Conservation (phyloP, 140 eudicot species). For the Stevia rebaudiana region DNA sequence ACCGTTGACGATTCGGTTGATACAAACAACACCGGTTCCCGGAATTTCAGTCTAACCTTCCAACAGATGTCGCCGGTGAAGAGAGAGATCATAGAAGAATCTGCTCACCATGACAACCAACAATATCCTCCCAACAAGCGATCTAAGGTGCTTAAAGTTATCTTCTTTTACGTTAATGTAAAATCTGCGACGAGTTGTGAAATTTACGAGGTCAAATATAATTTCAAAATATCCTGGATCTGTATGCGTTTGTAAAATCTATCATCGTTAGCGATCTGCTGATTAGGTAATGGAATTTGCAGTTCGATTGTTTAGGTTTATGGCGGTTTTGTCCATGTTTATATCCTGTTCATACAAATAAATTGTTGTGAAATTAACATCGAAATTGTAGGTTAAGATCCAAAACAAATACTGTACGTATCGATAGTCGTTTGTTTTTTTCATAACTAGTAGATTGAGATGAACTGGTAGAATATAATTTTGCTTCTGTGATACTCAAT, state of each 20-base stretch:
- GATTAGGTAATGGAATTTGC: not conserved
- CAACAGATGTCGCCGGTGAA: constrained; percentile 44
- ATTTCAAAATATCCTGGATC: constrained; percentile 7
- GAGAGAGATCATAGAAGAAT: constrained; percentile 43
- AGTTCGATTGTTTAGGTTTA: too few relatives aligned
- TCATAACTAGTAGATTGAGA: too few relatives aligned
- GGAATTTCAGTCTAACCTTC: constrained; percentile 24
- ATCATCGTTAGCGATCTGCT: constrained; percentile 1
- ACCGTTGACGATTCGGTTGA: too few relatives aligned
- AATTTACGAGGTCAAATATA: constrained; percentile 1
- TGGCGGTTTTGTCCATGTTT: too few relatives aligned
- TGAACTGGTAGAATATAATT: not conserved
- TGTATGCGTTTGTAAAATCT: not conserved
- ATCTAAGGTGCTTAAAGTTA: constrained; percentile 35
- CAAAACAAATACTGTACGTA: too few relatives aligned
- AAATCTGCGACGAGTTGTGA: constrained; percentile 1
- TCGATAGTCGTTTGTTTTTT: too few relatives aligned
- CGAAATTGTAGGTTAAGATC: too few relatives aligned
- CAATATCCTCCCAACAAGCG: constrained; percentile 39
- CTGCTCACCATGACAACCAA: constrained; percentile 24
- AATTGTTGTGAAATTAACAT: too few relatives aligned
- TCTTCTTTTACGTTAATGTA: too few relatives aligned
- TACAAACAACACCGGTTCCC: not conserved
- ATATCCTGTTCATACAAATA: too few relatives aligned
- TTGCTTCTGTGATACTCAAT: not conserved